Percentiles rank a stretch among this genome's conserved stretches.
These are phyloP conservation scores for Knufia petricola DNA, from an alignment of 2,329 filamentous ascomycete genomes.

Conservation along the genomic window DNA sequence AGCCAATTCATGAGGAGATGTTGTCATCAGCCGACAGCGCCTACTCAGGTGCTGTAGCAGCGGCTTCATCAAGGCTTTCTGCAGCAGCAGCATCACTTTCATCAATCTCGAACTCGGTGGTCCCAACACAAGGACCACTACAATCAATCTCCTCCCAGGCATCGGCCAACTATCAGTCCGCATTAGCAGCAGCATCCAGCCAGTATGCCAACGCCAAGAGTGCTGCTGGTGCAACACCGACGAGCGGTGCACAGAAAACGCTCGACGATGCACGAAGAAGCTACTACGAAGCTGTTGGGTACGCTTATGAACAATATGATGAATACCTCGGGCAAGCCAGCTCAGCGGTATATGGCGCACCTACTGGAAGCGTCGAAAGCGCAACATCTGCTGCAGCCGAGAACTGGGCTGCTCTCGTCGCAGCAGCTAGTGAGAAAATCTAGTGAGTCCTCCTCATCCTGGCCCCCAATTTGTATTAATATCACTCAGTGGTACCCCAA, in stretches of 20 bases:
- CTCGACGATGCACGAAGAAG: slow-evolving; percentile 53
- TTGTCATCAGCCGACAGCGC: slow-evolving; percentile 58
- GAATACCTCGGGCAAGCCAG: slow-evolving; percentile 65
- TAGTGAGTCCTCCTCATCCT: slow-evolving; percentile 55
- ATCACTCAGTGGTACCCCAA: slow-evolving; percentile 20
- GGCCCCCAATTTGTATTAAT: not conserved
- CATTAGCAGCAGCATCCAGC: slow-evolving; percentile 59
- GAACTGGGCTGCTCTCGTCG: slow-evolving; percentile 55
- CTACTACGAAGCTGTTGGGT: slow-evolving; percentile 69
- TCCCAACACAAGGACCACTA: slow-evolving; percentile 37
- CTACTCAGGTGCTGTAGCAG: slow-evolving; percentile 56
- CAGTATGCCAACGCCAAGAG: slow-evolving; percentile 62
- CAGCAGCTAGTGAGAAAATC: slow-evolving; percentile 57
- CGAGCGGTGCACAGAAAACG: slow-evolving; percentile 44
- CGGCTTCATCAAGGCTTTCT: slow-evolving; percentile 51
- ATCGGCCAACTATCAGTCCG: slow-evolving; percentile 58
- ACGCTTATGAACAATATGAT: slow-evolving; percentile 69
- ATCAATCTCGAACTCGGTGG: slow-evolving; percentile 28
- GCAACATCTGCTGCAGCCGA: slow-evolving; percentile 47
- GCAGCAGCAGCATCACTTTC: slow-evolving; percentile 37
- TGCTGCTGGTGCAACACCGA: slow-evolving; percentile 54
- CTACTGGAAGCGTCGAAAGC: slow-evolving; percentile 36
- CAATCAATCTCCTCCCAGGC: slow-evolving; percentile 58
- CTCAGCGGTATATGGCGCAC: slow-evolving; percentile 45
- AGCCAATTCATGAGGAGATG: slow-evolving; percentile 60